Conservation (phyloP, 768 basidiomycete genomes). For the Termitomyces sp. region DNA sequence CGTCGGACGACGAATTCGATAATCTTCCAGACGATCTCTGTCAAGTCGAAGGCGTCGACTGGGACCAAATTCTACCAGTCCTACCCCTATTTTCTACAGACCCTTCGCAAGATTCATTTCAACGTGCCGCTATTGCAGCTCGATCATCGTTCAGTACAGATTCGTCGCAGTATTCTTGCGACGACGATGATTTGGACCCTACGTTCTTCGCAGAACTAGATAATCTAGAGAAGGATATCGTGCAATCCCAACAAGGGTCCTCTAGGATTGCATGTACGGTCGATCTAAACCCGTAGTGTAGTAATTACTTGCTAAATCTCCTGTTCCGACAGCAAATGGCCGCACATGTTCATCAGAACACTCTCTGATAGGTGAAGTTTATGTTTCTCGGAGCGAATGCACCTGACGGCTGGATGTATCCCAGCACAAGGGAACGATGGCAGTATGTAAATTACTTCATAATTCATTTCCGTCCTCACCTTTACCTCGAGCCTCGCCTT, state of each 20-base stretch:
- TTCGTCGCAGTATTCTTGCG: conserved; percentile 24
- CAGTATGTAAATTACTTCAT: conserved; percentile 6
- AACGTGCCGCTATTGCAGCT: conserved; percentile 3
- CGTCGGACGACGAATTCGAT: conserved; percentile 54
- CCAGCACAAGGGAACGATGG: not conserved
- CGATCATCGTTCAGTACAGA: conserved; percentile 13
- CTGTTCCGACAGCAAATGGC: not conserved
- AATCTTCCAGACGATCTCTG: conserved; percentile 51
- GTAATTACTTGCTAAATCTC: not conserved
- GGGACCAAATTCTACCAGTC: conserved; percentile 33
- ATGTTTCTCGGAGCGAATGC: not conserved
- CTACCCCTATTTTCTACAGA: conserved; percentile 12
- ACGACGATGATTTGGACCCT: conserved; percentile 32
- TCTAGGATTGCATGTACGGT: conserved; percentile 8
- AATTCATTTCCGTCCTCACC: conserved; percentile 11
- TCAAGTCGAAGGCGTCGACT: conserved; percentile 47
- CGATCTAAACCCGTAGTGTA: not conserved
- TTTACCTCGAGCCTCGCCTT: conserved; percentile 13
- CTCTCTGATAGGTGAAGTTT: conserved; percentile 6
- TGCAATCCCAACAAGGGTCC: conserved; percentile 8
- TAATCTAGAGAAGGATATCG: conserved; percentile 37
- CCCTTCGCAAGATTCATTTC: conserved; percentile 23
- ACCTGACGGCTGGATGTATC: not conserved
- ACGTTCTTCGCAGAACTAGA: conserved; percentile 42
- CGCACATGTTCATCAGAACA: not conserved